phyloP scores from a whole-genome alignment of 2,329 filamentous ascomycete genomes.

The Stemphylium beticola region DNA sequence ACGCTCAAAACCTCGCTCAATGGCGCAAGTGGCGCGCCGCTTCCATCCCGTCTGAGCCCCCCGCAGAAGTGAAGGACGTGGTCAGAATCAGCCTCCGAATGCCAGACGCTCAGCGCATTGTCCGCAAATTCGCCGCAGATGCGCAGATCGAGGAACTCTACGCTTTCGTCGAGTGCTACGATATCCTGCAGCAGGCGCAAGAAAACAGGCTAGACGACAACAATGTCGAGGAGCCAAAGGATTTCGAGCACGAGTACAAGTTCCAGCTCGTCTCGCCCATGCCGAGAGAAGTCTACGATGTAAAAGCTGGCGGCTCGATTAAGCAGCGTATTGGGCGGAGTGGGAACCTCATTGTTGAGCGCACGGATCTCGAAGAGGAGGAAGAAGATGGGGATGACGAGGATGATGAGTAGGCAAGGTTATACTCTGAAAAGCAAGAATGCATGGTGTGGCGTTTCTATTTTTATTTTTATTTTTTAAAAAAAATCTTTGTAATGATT shows the following conservation, averaged over 20 bases:
- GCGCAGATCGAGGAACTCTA: slow-evolving; percentile 86
- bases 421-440: not conserved
- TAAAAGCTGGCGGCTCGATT: slow-evolving; percentile 70
- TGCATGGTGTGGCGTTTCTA: slow-evolving; percentile 3
- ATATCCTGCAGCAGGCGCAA: slow-evolving; percentile 58
- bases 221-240: slow-evolving; percentile 60
- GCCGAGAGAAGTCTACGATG: slow-evolving; percentile 79
- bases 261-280: slow-evolving; percentile 87
- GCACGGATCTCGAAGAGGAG: slow-evolving; percentile 63
- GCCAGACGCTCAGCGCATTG: slow-evolving; percentile 72
- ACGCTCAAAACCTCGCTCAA: slow-evolving; percentile 63
- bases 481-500: not conserved
- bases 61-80: slow-evolving; percentile 66
- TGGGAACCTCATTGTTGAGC: slow-evolving; percentile 89
- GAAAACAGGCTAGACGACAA: slow-evolving; percentile 42
- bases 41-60: slow-evolving; percentile 72
- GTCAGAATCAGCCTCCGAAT: slow-evolving; percentile 73
- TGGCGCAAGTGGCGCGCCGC: slow-evolving; percentile 84
- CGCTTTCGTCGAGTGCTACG: slow-evolving; percentile 93
- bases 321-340: slow-evolving; percentile 78
- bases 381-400: slow-evolving; percentile 50
- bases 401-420: not conserved
- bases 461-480: not conserved
- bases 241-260: slow-evolving; percentile 80
- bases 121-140: slow-evolving; percentile 74